Conservation (phyloP, 257 asterid genomes). For the Capsicum pubescens region DNA sequence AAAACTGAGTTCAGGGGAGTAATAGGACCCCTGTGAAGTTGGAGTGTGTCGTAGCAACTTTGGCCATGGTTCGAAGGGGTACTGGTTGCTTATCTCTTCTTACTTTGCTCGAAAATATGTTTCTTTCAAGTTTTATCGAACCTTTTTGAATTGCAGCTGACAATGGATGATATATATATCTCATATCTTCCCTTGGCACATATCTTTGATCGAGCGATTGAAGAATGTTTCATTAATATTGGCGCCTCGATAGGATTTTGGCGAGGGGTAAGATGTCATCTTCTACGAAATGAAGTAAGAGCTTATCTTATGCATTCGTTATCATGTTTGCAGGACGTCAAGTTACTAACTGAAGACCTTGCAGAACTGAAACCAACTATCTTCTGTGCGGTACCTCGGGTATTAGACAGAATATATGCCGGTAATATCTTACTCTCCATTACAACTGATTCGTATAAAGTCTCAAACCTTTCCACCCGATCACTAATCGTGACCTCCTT, state of each 20-base stretch:
- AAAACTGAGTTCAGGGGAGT: too few relatives aligned
- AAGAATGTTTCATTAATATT: constrained; percentile 73
- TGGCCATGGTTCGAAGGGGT: too few relatives aligned
- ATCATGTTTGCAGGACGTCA: constrained; percentile 67
- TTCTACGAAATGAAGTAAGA: not conserved
- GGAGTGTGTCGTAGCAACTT: too few relatives aligned
- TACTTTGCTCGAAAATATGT: not conserved
- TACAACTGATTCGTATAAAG: not conserved
- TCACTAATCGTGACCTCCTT: not conserved
- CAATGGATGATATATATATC: constrained; percentile 68
- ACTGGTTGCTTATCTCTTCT: too few relatives aligned
- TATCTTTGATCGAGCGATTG: constrained; percentile 93
- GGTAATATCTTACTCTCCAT: constrained; percentile 47
- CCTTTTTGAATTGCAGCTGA: constrained; percentile 57
- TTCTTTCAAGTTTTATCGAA: constrained; percentile 21
- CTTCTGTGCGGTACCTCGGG: constrained; percentile 98
- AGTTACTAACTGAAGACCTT: constrained; percentile 85
- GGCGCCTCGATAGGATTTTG: constrained; percentile 99
- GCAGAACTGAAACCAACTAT: constrained; percentile 83
- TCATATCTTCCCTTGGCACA: constrained; percentile 99
- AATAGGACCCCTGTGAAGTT: too few relatives aligned
- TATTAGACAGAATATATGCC: constrained; percentile 81
- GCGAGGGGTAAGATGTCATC: constrained; percentile 83
- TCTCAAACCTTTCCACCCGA: not conserved
- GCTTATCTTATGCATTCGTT: constrained; percentile 22